Percentiles rank a stretch among this genome's conserved stretches.
Conservation (phyloP, 768 basidiomycete genomes). For the Macrolepiota dolichaula region DNA sequence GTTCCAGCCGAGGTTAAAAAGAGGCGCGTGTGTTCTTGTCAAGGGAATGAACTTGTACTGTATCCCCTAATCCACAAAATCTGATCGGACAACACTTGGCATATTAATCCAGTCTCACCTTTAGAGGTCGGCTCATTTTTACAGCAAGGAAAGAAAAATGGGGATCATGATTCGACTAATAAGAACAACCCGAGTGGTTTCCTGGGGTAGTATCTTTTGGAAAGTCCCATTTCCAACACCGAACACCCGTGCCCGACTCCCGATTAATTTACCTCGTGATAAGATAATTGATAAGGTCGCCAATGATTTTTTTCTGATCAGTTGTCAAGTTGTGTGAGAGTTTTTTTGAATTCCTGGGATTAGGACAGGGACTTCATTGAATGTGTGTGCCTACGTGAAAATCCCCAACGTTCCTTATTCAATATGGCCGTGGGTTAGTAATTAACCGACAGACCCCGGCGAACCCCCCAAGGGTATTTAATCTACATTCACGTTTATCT, state of each 20-base stretch:
- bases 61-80: background rate
- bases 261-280: background rate
- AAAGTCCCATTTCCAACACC: background rate
- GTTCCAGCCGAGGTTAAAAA: too few relatives aligned
- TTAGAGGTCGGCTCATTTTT: background rate
- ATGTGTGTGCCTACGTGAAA: background rate
- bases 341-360: background rate
- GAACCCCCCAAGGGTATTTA: background rate
- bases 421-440: background rate
- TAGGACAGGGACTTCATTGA: background rate
- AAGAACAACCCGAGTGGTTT: background rate
- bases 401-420: background rate
- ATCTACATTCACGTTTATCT: background rate
- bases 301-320: background rate
- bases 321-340: background rate
- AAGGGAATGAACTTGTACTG: too few relatives aligned
- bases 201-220: background rate
- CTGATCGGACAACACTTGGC: background rate
- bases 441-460: background rate
- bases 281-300: background rate
- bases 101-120: background rate
- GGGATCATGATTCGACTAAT: background rate
- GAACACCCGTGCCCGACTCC: background rate
- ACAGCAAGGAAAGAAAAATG: background rate
- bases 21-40: too few relatives aligned